These are phyloP conservation scores for Hemileccinum impolitum DNA, from an alignment of 768 basidiomycete species.

Conservation along the genomic window DNA sequence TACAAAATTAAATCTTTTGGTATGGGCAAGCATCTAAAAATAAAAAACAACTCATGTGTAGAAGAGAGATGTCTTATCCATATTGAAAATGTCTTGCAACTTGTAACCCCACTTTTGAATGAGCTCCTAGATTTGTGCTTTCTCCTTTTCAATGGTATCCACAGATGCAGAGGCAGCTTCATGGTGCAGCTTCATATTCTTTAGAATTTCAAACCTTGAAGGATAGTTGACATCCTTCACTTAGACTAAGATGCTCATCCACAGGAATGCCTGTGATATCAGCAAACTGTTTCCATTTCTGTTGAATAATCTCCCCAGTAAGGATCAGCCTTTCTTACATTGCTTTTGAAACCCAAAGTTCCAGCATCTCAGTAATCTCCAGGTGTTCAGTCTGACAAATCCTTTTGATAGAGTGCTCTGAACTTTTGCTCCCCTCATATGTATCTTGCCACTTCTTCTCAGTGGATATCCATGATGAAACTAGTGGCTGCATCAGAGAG, in stretches of 20 bases:
- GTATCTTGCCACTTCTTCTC: not conserved
- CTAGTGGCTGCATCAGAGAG: not conserved
- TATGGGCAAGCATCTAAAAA: too few relatives aligned
- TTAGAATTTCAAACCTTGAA: slow-evolving; percentile 5
- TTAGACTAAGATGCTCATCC: slow-evolving; percentile 33
- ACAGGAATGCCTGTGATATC: slow-evolving; percentile 24
- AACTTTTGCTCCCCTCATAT: not conserved
- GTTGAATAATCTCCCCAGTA: slow-evolving; percentile 23
- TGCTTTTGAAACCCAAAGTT: slow-evolving; percentile 36
- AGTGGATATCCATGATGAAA: not conserved
- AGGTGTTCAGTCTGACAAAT: slow-evolving; percentile 30
- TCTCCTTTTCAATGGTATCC: slow-evolving; percentile 18
- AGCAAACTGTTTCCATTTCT: slow-evolving; percentile 10
- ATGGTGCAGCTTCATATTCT: slow-evolving; percentile 28
- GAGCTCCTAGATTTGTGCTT: too few relatives aligned
- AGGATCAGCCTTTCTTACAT: slow-evolving; percentile 35
- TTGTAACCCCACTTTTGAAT: too few relatives aligned
- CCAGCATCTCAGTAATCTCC: slow-evolving; percentile 34
- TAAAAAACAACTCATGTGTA: too few relatives aligned
- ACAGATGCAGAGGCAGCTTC: slow-evolving; percentile 30
- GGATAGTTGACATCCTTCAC: slow-evolving; percentile 29
- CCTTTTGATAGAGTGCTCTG: not conserved
- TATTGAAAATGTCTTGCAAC: too few relatives aligned
- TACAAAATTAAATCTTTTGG: too few relatives aligned
- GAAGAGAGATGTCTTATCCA: too few relatives aligned